phyloP scores from a whole-genome alignment of 192 early-diverging fungal genomes.

The Phycomyces nitens region DNA sequence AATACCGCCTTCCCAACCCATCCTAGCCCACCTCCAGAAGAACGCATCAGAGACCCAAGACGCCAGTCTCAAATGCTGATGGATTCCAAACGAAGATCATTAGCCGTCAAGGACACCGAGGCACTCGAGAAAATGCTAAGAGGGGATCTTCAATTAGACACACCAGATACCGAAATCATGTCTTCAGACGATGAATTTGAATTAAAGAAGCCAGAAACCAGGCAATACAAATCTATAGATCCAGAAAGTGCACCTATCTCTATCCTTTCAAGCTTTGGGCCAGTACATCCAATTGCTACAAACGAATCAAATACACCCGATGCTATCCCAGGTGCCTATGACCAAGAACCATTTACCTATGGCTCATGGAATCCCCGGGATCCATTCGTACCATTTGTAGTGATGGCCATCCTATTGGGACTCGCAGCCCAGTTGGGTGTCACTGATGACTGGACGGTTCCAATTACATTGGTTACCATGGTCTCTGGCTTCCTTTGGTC shows the following conservation, averaged over 20 bases:
- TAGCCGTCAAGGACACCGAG: constrained; percentile 32
- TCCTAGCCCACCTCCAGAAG: constrained; percentile 10
- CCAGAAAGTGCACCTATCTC: too few species aligned
- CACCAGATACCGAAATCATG: too few species aligned
- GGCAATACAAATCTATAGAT: too few species aligned
- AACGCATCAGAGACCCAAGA: constrained; percentile 17
- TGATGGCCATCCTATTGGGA: constrained; percentile 28
- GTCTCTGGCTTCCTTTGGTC: constrained; percentile 38
- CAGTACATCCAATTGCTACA: too few species aligned
- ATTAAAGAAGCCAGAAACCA: too few species aligned
- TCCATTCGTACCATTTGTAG: constrained; percentile 21
- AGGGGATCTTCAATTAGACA: constrained; percentile 27
- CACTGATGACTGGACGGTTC: constrained; percentile 42
- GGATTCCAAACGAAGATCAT: constrained; percentile 35
- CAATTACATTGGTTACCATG: constrained; percentile 28
- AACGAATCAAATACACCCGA: background rate
- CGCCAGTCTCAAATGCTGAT: constrained; percentile 37
- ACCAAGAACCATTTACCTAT: background rate
- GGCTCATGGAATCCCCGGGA: constrained; percentile 3
- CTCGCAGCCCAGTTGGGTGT: constrained; percentile 25
- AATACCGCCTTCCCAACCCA: background rate
- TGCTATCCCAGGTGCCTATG: background rate
- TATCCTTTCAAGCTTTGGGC: too few species aligned
- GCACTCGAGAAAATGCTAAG: constrained; percentile 34
- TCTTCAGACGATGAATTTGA: too few species aligned